Base-by-base conservation (phyloP, 441 rosid species). In the Capsella rubella region DNA sequence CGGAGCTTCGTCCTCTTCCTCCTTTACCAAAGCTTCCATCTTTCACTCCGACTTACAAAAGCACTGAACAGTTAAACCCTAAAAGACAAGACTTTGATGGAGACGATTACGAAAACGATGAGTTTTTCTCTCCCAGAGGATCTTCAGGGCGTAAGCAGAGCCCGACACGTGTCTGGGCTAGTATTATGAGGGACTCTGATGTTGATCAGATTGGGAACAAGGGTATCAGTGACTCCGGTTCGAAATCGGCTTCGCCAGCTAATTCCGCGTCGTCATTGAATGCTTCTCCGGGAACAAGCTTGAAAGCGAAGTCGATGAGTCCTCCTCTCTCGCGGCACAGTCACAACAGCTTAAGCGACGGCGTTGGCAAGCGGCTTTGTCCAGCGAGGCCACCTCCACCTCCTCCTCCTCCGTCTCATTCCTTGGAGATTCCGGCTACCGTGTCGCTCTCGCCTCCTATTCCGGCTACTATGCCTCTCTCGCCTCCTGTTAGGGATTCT, bases 51-150 rank as follows among this genome's bases (percentile, higher is more conserved):
- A 78, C 29, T 62, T 72, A 77, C 69, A 73, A 74, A 40, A 90
- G 87, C 54, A 84, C 84, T 18, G 82, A 78, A 76, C 86, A 84
- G 58, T 75, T 75, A 34, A 65, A 77, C 69, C 71, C 81, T 45
- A 71, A 49, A 49, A 68, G 46, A 63, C 80, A 61, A 32, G 82
- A 75, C 69, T 83, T 64, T 9, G 82, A 78, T 50, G 84, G 69
- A 13, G 82, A 62, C 2, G 90, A 84, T 0, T 83, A 76, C 0
- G 96, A 85, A 1, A 90, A 90, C 10, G 94, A 89, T 13, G 91
- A 89, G 81, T 93, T 93, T 78, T 93, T 81, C 74, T 93, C 98
- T 1, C 98, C 98, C 0, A 85, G 97, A 80, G 97, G 94, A 4
- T 91, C 98, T 12, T 85, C 92, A 0, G 92, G 84, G 31, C 80